Base-by-base conservation (phyloP, 2,329 filamentous ascomycete species). In the Endoconidiophora polonica region DNA sequence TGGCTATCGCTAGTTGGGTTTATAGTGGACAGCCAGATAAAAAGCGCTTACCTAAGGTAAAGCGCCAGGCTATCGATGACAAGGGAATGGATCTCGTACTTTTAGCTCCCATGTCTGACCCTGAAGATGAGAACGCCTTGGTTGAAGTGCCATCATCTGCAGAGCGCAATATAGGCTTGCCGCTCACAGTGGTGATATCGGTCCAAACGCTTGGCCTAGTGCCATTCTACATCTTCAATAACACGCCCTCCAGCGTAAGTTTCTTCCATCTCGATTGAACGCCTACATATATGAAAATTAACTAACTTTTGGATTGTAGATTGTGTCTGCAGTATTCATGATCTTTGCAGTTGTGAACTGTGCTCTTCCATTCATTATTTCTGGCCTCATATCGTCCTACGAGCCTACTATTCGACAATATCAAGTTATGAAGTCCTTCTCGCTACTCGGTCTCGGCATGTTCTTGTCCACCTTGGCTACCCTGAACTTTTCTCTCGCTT, bases 1-100 rank as follows among this genome's bases (percentile, higher is more conserved):
- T 90, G 71, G 86, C 90, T 4, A 90, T 96, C 57, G 81, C 81
- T 14, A 70, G 95, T n/a, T 98, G 91, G 91, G 73, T 95, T 14
- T 80, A 84, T 63, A 94, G 86, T 58, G 90, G 90, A 1, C 74
- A 74, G 51, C 50, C 57, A 3, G 45, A 46, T 18, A 43, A n/a
- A n/a, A 56, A 5, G 45, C 9, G 6, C 10, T 18, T 39, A 5
- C 12, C 14, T 12, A 36, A 23, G 20, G 33, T 23, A 20, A 46
- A 49, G 12, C 36, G 24, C 55, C 55, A 62, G 29, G 59, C 62
- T 42, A 60, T 14, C 14, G 18, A 49, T 5, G 46, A 48, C 5
- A 29, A 48, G 5, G 39, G 24, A 9, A 10, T 22, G 7, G 46
- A 48, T 6, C n/a, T 43, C 14, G 46, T 40, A 4, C 29, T 45